A percentile compares a stretch with the other conserved stretches of the same genome.
phyloP scores from a whole-genome alignment of 169 alveolate species.

The Eimeria necatrix region DNA sequence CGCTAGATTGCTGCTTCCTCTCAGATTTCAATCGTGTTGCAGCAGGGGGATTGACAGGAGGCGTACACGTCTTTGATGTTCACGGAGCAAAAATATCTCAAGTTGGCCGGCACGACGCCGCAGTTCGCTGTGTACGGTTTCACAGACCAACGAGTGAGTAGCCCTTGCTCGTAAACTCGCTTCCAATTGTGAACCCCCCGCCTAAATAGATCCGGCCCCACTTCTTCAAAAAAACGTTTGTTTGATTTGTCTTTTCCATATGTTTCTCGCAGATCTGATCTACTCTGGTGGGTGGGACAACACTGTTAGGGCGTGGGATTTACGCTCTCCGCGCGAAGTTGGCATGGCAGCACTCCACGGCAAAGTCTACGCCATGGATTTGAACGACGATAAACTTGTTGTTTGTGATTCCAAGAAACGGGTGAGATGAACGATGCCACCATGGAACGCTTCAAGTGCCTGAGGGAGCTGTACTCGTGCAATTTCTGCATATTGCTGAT shows the following conservation, averaged over 20 bases:
- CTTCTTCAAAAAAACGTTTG: background rate
- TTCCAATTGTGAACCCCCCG: background rate
- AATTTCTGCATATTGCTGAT: background rate
- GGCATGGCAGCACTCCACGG: conserved; percentile 75
- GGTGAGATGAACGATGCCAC: background rate
- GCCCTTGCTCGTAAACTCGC: background rate
- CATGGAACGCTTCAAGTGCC: too few relatives aligned
- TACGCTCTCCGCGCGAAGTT: conserved; percentile 74
- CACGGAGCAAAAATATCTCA: conserved; percentile 59
- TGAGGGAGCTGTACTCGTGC: too few relatives aligned
- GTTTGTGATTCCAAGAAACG: conserved; percentile 81
- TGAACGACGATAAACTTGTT: conserved; percentile 64
- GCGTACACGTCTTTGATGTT: conserved; percentile 58
- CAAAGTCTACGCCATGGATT: conserved; percentile 80
- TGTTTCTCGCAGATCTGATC: conserved; percentile 53
- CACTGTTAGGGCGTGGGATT: conserved; percentile 79
- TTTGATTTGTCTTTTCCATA: background rate
- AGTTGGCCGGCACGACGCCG: conserved; percentile 73
- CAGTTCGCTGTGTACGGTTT: conserved; percentile 68
- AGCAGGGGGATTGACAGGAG: conserved; percentile 72
- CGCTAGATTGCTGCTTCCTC: conserved; percentile 74
- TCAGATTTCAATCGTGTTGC: conserved; percentile 70
- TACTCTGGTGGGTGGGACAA: conserved; percentile 83
- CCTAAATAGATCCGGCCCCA: background rate
- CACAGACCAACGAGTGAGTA: conserved; percentile 78